These are phyloP conservation scores for Syncephalastrum monosporum DNA, from an alignment of 371 early-diverging fungal species.

Conservation along the genomic window DNA sequence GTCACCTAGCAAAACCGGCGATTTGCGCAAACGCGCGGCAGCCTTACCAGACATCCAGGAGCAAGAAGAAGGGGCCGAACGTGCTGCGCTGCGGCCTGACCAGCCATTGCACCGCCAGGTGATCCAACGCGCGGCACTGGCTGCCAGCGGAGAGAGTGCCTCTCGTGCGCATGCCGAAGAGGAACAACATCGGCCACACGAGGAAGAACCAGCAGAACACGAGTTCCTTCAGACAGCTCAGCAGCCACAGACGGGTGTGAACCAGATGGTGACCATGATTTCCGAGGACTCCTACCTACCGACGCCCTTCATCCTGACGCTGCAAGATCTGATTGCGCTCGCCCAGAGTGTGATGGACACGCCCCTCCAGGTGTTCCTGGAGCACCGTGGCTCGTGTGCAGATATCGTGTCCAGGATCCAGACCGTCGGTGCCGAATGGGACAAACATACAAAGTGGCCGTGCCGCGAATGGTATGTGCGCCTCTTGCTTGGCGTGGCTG, in stretches of 20 bases:
- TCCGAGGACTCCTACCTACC: slow-evolving; percentile 63
- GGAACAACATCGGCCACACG: neutral
- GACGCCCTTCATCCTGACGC: slow-evolving; percentile 58
- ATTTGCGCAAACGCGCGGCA: neutral
- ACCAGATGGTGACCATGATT: slow-evolving; percentile 37
- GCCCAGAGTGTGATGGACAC: slow-evolving; percentile 61
- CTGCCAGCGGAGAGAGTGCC: neutral
- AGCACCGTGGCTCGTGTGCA: slow-evolving; percentile 52
- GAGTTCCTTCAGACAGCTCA: neutral
- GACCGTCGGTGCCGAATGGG: slow-evolving; percentile 49
- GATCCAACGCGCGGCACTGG: too few species aligned
- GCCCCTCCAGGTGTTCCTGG: slow-evolving; percentile 50
- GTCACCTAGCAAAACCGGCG: slow-evolving; percentile 5
- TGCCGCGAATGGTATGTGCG: slow-evolving; percentile 58
- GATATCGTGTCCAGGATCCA: slow-evolving; percentile 56
- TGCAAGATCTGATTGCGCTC: slow-evolving; percentile 56
- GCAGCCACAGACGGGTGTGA: slow-evolving; percentile 13
- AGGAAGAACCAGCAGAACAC: neutral
- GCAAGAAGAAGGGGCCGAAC: slow-evolving; percentile 14
- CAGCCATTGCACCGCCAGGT: neutral
- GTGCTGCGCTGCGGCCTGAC: neutral
- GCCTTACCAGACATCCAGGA: slow-evolving; percentile 20
- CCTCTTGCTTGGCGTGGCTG: slow-evolving; percentile 55
- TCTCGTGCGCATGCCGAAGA: neutral
- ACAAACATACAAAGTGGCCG: slow-evolving; percentile 57